Percentiles rank a stretch among this genome's conserved stretches.
Conservation (phyloP, 2,329 filamentous ascomycete species). For the Talaromyces sp. region DNA sequence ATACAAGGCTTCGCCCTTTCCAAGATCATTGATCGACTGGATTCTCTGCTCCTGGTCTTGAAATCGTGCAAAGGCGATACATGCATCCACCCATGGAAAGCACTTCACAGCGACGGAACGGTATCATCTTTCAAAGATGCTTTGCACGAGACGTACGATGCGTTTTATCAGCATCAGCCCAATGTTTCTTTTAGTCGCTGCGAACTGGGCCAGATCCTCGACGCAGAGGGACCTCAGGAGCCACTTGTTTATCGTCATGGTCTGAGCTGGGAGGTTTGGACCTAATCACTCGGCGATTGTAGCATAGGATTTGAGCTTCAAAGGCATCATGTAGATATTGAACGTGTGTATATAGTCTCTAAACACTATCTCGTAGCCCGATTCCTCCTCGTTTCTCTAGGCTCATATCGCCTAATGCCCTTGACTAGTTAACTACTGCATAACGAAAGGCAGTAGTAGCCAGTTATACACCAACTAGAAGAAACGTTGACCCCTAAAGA, state of each 20-base stretch:
- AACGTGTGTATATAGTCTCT: too few relatives aligned
- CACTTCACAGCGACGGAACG: conserved; percentile 28
- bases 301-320: too few relatives aligned
- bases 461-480: too few relatives aligned
- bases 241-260: conserved; percentile 19
- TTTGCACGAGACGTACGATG: conserved; percentile 26
- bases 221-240: conserved; percentile 32
- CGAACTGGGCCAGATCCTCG: conserved; percentile 32
- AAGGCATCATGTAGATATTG: too few relatives aligned
- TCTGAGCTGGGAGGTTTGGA: conserved; percentile 12
- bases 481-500: too few relatives aligned
- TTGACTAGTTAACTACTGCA: too few relatives aligned
- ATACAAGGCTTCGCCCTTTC: conserved; percentile 22
- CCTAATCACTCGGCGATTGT: background rate
- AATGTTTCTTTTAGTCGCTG: conserved; percentile 33
- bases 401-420: too few relatives aligned
- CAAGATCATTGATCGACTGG: conserved; percentile 25
- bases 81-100: conserved; percentile 35
- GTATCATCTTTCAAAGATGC: conserved; percentile 31
- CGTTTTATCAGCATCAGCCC: conserved; percentile 30
- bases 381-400: too few relatives aligned
- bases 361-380: too few relatives aligned
- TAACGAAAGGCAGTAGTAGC: too few relatives aligned
- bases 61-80: conserved; percentile 35
- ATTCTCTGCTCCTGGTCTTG: conserved; percentile 34